Conservation (phyloP, 78 protist genomes). For the Tieghemostelium lacteum region DNA sequence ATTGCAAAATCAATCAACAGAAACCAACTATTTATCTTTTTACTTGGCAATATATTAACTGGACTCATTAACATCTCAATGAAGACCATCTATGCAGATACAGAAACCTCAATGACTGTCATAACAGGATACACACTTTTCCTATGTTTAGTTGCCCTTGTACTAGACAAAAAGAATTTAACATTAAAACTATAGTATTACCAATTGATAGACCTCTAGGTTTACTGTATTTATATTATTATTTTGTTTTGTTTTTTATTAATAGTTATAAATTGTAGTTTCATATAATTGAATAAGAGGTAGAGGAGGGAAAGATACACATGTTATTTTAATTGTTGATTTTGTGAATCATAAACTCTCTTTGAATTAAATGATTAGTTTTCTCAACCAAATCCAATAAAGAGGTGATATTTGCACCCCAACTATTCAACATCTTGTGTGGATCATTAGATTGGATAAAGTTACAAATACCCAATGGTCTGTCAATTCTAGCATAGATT, state of each 20-base stretch:
- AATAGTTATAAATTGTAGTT: no score
- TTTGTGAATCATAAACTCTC: constrained; percentile 84
- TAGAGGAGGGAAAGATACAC: no score
- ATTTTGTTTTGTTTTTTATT: no score
- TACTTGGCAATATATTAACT: constrained; percentile 83
- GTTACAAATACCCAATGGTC: constrained; percentile 81
- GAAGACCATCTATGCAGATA: constrained; percentile 39
- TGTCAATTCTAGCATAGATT: constrained; percentile 85
- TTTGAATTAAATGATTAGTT: constrained; percentile 89
- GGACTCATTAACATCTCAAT: constrained; percentile 83
- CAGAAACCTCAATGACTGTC: constrained; percentile 28
- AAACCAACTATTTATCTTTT: constrained; percentile 75
- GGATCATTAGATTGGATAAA: constrained; percentile 68
- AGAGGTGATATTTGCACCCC: constrained; percentile 77
- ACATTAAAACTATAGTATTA: constrained; percentile 29
- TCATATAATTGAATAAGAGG: no score
- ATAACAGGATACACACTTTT: constrained; percentile 20
- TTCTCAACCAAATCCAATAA: constrained; percentile 83
- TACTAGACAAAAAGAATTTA: constrained; percentile 11
- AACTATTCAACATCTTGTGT: constrained; percentile 77
- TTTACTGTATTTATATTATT: no score
- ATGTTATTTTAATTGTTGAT: constrained; percentile 12
- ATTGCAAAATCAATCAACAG: constrained; percentile 47
- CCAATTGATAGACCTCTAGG: no score
- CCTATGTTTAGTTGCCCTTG: constrained; percentile 1